Evolutionary conservation across 352 stramenopile species (phyloP).

Genomic region (Plasmopara halstedii): DNA sequence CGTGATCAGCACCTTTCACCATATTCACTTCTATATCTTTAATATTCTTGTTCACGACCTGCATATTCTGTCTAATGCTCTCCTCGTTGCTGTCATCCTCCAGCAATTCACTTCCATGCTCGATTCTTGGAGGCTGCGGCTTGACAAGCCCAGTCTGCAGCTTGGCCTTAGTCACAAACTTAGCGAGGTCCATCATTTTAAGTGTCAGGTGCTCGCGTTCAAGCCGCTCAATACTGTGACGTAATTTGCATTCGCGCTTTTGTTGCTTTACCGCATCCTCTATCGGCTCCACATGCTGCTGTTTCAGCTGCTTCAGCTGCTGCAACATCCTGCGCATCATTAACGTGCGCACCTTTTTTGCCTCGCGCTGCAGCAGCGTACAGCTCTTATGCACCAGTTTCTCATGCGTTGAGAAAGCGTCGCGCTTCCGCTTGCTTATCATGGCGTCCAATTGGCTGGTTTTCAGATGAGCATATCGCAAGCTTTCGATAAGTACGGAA

Average conservation of each 20-base stretch:
- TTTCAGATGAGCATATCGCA: background rate
- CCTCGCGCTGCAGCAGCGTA: conserved; percentile 59
- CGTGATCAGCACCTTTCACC: background rate
- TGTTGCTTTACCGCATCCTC: conserved; percentile 32
- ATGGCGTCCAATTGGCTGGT: conserved; percentile 14
- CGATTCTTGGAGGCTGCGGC: conserved; percentile 6
- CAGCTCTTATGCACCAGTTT: conserved; percentile 68
- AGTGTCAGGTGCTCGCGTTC: conserved; percentile 51
- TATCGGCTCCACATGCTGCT: conserved; percentile 22
- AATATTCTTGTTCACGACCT: background rate
- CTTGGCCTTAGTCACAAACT: conserved; percentile 34
- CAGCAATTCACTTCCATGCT: conserved; percentile 16
- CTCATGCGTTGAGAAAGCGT: conserved; percentile 47
- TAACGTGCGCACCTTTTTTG: conserved; percentile 67
- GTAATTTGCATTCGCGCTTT: conserved; percentile 39
- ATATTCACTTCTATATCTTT: background rate
- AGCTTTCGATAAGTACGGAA: background rate
- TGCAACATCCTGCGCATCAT: conserved; percentile 56
- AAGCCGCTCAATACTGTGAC: conserved; percentile 27
- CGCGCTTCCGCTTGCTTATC: conserved; percentile 44
- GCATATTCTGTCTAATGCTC: conserved; percentile 1
- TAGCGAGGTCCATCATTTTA: conserved; percentile 48
- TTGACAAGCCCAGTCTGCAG: conserved; percentile 37
- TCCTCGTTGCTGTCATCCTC: conserved; percentile 18
- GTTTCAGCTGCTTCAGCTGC: conserved; percentile 59